Conservation (phyloP, 768 basidiomycete species). For the Pisolithus microcarpus region DNA sequence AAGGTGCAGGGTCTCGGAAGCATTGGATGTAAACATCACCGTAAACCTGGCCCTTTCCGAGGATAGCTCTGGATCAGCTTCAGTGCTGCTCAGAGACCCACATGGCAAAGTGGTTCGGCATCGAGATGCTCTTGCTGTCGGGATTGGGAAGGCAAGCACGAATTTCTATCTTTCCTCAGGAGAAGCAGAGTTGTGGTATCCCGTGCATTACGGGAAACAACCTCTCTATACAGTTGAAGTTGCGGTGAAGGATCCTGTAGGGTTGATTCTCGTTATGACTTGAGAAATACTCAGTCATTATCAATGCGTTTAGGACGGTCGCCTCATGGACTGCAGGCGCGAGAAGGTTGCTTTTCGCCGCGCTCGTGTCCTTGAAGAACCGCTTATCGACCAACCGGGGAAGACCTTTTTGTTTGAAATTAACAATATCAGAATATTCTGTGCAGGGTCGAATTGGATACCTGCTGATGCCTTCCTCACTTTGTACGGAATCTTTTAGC, state of each 20-base stretch:
- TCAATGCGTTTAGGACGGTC: constrained; percentile 34
- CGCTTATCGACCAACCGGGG: constrained; percentile 67
- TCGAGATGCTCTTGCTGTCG: constrained; percentile 30
- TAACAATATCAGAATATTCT: constrained; percentile 83
- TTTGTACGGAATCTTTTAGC: constrained; percentile 36
- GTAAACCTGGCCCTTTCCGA: constrained; percentile 40
- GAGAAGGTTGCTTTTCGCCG: constrained; percentile 74
- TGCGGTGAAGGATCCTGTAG: constrained; percentile 48
- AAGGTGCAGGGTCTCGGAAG: constrained; percentile 49
- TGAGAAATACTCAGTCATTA: background rate
- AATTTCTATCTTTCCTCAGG: constrained; percentile 47
- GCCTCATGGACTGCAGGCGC: constrained; percentile 44
- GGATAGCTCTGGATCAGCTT: constrained; percentile 31
- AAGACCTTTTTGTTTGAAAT: constrained; percentile 85
- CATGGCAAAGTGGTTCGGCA: constrained; percentile 42
- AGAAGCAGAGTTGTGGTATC: constrained; percentile 77
- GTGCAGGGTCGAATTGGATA: constrained; percentile 93
- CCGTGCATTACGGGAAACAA: constrained; percentile 76
- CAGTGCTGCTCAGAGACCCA: constrained; percentile 42
- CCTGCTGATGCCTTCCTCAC: constrained; percentile 90
- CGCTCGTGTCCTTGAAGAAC: constrained; percentile 74
- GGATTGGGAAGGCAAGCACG: constrained; percentile 30
- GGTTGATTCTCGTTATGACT: background rate
- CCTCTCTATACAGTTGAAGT: constrained; percentile 64
- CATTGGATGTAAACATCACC: constrained; percentile 45